Evolutionary conservation across 148 eudicot species (phyloP), one percentile per base, ranked within the genome.

Genomic region (Rhododendron kiyosumense): DNA sequence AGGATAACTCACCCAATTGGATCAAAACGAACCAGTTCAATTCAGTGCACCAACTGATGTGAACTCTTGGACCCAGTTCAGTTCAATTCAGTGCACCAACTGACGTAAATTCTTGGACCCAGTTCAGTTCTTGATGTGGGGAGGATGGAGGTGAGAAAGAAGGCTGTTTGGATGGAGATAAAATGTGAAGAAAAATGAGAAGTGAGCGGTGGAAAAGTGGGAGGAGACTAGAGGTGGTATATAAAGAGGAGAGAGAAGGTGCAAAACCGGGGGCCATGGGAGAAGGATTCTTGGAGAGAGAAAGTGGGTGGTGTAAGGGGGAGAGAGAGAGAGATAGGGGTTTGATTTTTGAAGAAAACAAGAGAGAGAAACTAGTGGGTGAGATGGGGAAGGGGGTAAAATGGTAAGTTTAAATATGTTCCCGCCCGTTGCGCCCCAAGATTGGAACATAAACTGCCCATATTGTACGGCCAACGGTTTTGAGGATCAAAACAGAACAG

Each of bases 261-360:
- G 80, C 57, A 90, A 90, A 87, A 88, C 90, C 81, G 49, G 89
- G 92, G 90, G 92, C 92, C 90, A 88, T 90, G 45, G 79, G 5
- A n/a, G 76, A 43, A 63, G 84, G 84, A 24, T 83, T 83, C 20
- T 14, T 24, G 84, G 79, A 80, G 79, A 81, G 81, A 52, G 83
- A 45, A 30, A 41, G 59, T 15, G 78, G 9, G 57, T 45, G 81
- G 48, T 3, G 81, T 10, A 8, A 34, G 15, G 43, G 43, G 5
- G 48, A 30, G 34, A 30, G 34, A 10, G 79, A 38, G 46, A 41
- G 52, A 45, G 81, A 12, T 18, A 0, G 81, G 28, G 36, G 28
- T 78, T 78, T 41, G 30, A 45, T 22, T 24, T 78, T 20, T n/a
- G 46, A 11, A 24, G 51, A 11, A 45, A 78, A 80, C 20, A 18